Evolutionary conservation across 2,329 filamentous ascomycete genomes (phyloP), one percentile per base, ranked within the genome.

Genomic region (Claviceps africana): DNA sequence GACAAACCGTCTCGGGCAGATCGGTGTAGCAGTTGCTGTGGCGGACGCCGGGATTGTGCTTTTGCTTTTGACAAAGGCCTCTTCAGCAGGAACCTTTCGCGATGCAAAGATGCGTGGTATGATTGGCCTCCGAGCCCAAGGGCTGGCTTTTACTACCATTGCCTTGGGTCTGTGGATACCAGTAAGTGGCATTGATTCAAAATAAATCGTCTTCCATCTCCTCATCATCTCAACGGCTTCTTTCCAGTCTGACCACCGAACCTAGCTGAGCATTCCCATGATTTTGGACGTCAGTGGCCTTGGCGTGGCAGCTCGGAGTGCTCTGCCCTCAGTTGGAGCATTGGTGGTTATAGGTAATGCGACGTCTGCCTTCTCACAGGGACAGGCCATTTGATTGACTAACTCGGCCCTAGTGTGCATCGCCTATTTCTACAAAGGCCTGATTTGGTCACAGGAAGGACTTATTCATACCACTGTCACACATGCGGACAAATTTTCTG

Each of bases 91-190:
- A 3, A 54, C 65, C 9, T 58, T 68, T 10, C 54, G 64, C 39
- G 66, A 68, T 51, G 57, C 58, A n/a, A 57, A 62, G 51, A 62
- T 63, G 19, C 59, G 61, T 35, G 57, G 55, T 22, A 48, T 62
- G 3, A 58, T 57, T 13, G 53, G 55, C 10, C 60, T 44, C 60
- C 65, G 66, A 35, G 67, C 63, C 53, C 76, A 70, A 58, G 66
- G 69, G 39, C 58, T 76, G 19, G 58, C 73, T 25, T 60, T 72
- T 1, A 62, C 71, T 19, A 64, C 74, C 22, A 59, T 67, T 46
- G 74, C 70, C 15, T 62, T 78, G 52, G 68, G 66, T n/a, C 60
- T 77, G 33, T 81, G 78, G 78, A 75, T 72, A 50, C 75, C 66
- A 58, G 76, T 79, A 60, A 62, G 75, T 73, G 21, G n/a, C 40